Percentiles rank a stretch among this genome's conserved stretches.
Evolutionary conservation across 768 basidiomycete species (phyloP).

Genomic region (Suillus sp.): DNA sequence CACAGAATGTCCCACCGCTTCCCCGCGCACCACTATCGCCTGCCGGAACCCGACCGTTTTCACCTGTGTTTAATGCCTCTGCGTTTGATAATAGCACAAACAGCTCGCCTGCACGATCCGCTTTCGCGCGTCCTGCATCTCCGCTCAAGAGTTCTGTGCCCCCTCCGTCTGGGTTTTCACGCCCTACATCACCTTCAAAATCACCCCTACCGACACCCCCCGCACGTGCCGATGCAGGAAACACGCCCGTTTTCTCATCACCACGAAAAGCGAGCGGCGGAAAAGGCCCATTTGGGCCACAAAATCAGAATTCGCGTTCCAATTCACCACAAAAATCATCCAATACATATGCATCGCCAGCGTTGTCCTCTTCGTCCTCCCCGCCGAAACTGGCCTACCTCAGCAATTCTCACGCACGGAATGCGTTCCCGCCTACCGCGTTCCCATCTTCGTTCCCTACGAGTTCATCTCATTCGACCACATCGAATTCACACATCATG

Average conservation of each 20-base stretch:
- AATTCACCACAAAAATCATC: slow-evolving; percentile 5
- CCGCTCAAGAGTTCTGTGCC: neutral
- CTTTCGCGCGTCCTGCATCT: slow-evolving; percentile 6
- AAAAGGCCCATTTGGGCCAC: neutral
- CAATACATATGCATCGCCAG: slow-evolving; percentile 16
- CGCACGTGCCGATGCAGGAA: neutral
- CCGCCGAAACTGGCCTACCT: slow-evolving; percentile 11
- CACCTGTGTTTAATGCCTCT: slow-evolving; percentile 16
- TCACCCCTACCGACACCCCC: slow-evolving; percentile 6
- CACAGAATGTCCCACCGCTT: slow-evolving; percentile 30
- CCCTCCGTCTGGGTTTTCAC: slow-evolving; percentile 9
- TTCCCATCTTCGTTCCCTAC: slow-evolving; percentile 5
- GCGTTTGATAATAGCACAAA: neutral
- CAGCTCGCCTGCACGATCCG: neutral
- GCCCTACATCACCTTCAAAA: slow-evolving; percentile 12
- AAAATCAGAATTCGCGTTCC: neutral
- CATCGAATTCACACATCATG: slow-evolving; percentile 5
- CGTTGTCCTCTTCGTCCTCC: slow-evolving; percentile 23
- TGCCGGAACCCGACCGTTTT: neutral
- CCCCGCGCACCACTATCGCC: slow-evolving; percentile 27
- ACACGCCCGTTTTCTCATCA: neutral
- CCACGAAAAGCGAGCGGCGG: neutral
- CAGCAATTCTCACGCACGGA: neutral
- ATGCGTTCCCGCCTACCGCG: slow-evolving; percentile 6
- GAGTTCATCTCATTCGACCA: neutral